Base-by-base conservation (phyloP, 352 stramenopile genomes). In the Phytophthora tentaculata region DNA sequence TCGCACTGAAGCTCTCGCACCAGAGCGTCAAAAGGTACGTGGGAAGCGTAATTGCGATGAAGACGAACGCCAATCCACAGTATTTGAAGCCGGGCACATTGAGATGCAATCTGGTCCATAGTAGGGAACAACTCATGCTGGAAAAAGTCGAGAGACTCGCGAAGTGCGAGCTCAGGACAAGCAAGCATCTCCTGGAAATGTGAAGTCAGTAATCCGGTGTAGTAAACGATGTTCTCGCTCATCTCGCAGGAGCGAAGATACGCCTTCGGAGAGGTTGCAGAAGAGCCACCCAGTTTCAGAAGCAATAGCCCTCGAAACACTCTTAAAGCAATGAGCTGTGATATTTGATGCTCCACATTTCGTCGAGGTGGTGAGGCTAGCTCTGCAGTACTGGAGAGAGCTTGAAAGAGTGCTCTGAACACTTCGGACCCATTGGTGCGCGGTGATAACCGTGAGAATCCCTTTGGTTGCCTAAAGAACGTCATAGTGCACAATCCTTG, bases 121-220 rank as follows among this genome's bases (percentile, higher is more conserved):
- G 67, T 71, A 45, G 72, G 70, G 50, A 83, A 79, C 10, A 91
- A 19, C 17, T 91, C 85, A 22, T 79, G 58, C 56, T 83, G 72
- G 28, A 90, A 89, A 64, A 91, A 91, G 8, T 77, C 66, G 2
- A 93, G 64, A 9, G 83, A 89, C 47, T 93, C 83, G 23, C 65
- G 80, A 37, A 93, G 76, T 0, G 73, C 69, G 5, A 86, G 32
- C 8, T 74, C 53, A 12, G 64, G 70, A 12, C 64, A 53, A 10
- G 62, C 72, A 5, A 84, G 39, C 16, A 88, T 69, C 1, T 73
- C 67, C 35, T 88, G 74, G 53, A 84, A 89, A 35, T 92, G 84
- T 3, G 71, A 65, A 20, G 73, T 81, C 24, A 91, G 61, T 10
- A 95, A 64, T 12, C 77, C 71, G 8, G 84, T 79, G 56, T 92